A percentile compares a stretch with the other conserved stretches of the same genome.
Conservation (phyloP, 140 eudicot genomes). For the Flaveria floridana region DNA sequence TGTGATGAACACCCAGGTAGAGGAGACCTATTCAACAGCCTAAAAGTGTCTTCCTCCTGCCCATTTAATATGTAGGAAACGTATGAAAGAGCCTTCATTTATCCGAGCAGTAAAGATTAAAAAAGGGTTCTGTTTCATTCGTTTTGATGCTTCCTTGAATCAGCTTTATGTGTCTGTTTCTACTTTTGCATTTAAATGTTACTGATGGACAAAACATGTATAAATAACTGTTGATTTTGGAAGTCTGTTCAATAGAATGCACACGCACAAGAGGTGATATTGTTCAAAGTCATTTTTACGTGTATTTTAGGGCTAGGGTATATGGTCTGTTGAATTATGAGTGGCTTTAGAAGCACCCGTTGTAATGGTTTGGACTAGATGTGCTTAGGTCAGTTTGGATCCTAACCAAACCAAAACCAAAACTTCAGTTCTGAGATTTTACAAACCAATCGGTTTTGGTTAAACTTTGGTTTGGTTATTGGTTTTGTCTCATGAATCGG, state of each 20-base stretch:
- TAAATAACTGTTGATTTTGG: slow-evolving; percentile 16
- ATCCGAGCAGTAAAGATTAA: slow-evolving; percentile 6
- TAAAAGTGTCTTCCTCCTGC: slow-evolving; percentile 6
- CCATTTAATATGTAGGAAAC: slow-evolving; percentile 5
- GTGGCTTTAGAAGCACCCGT: neutral
- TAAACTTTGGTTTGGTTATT: too few species aligned
- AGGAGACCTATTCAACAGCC: slow-evolving; percentile 44
- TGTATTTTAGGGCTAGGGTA: neutral
- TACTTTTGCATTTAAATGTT: slow-evolving; percentile 12
- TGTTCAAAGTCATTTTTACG: neutral
- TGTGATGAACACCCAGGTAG: slow-evolving; percentile 59
- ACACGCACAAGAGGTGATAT: neutral
- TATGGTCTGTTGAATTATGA: neutral
- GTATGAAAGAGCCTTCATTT: slow-evolving; percentile 8
- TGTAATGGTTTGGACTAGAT: too few species aligned
- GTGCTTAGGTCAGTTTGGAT: too few species aligned
- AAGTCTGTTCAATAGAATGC: slow-evolving; percentile 1
- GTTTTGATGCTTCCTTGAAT: slow-evolving; percentile 18
- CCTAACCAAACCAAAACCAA: too few species aligned
- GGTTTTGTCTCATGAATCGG: too few species aligned
- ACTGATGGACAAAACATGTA: slow-evolving; percentile 17
- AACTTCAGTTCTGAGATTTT: too few species aligned
- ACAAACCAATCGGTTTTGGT: too few species aligned
- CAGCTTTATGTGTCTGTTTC: slow-evolving; percentile 15
- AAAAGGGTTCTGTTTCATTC: slow-evolving; percentile 15